Base-by-base conservation (phyloP, 495 filamentous ascomycete species). In the Chaetomidium leptoderma region DNA sequence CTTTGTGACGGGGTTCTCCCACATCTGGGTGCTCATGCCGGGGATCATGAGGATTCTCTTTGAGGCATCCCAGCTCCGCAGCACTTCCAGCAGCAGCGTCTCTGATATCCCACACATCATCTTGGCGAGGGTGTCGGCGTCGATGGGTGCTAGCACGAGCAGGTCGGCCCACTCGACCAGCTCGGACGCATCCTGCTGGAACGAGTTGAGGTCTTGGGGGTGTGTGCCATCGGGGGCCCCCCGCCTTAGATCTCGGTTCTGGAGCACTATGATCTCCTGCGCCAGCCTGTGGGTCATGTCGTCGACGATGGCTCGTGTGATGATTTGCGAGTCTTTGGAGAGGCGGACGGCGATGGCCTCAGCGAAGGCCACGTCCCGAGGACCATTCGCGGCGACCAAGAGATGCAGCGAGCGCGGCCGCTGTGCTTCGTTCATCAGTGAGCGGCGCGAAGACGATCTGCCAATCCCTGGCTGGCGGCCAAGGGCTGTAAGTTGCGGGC, bases 161-260 rank as follows among this genome's bases (percentile, higher is more conserved):
- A 95, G 74, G 70, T 93, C 88, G n/a, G 90, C 89, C 90, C 90
- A 95, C 63, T 88, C 83, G 59, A 86, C 86, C 29, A 91, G 79
- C 62, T 90, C 86, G 9, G 80, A 84, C 21, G 86, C 87, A 58
- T 86, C 67, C 45, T 73, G 72, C 50, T 72, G 71, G 32, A 67
- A 74, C 16, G 66, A 69, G 57, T 80, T 78, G 63, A 80, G 71
- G 27, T 74, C 71, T 29, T 64, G 62, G 13, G 70, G 65, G 26
- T 65, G 67, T 45, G 50, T 29, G 54, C 55, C 63, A 7, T 73
- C 66, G 35, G 64, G 55, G 0, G 58, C 63, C 35, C 58, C 64
- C 13, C 59, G 60, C 11, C 65, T 63, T 29, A 78, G 48, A 44
- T 64, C 68, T 35, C 63, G 64, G 57, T 81, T 83, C 63, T 76